These are phyloP conservation scores for Thelonectria blattea DNA, from an alignment of 2,329 filamentous ascomycete genomes.

Conservation along the genomic window DNA sequence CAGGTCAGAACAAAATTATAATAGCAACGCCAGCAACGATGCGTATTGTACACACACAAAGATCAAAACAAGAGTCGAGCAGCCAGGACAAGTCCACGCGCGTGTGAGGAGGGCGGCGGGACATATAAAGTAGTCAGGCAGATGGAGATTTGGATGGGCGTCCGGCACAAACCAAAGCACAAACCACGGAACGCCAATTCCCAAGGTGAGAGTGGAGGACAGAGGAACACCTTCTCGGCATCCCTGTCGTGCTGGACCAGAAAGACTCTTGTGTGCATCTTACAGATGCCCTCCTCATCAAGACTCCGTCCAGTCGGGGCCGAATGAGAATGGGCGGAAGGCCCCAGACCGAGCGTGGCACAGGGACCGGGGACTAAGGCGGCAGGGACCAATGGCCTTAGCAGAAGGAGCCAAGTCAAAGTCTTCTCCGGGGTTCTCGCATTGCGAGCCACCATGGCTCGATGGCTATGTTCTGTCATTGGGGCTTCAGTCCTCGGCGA, in stretches of 20 bases:
- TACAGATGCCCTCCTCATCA: constrained; percentile 28
- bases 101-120: constrained; percentile 36
- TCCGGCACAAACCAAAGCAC: constrained; percentile 22
- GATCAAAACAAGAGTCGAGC: constrained; percentile 23
- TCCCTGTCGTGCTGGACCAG: constrained; percentile 29
- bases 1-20: constrained; percentile 21
- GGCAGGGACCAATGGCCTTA: constrained; percentile 33
- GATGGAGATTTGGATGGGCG: constrained; percentile 29
- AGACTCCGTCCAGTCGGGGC: constrained; percentile 33
- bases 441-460: constrained; percentile 27
- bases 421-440: constrained; percentile 27
- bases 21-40: constrained; percentile 18
- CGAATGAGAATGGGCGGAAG: constrained; percentile 20
- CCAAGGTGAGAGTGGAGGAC: constrained; percentile 31
- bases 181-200: constrained; percentile 22
- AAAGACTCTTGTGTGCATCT: constrained; percentile 31
- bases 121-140: constrained; percentile 40
- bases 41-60: constrained; percentile 24
- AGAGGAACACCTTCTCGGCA: constrained; percentile 21
- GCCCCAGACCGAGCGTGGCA: constrained; percentile 29
- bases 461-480: constrained; percentile 29
- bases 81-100: constrained; percentile 23
- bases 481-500: constrained; percentile 29
- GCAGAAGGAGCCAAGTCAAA: constrained; percentile 26
- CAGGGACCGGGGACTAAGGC: constrained; percentile 29